Evolutionary conservation across 345 rosid species (phyloP).

Genomic region (Leavenworthia alabamica): DNA sequence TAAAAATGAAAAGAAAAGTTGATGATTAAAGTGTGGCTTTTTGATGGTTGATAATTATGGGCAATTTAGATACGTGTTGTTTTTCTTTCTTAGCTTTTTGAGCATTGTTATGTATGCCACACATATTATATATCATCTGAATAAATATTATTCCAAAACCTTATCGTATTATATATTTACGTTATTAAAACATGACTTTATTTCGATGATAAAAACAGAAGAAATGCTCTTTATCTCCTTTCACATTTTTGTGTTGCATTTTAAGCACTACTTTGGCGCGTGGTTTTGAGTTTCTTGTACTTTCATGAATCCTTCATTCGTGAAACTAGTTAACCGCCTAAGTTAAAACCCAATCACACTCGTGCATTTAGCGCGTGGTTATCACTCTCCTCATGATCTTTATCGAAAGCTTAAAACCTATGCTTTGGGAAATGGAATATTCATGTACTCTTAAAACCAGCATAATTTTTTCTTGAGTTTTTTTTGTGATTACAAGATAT

Average conservation of each 20-base stretch:
- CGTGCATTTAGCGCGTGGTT: slow-evolving; percentile 2
- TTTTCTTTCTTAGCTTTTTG: slow-evolving; percentile 9
- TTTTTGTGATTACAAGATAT: slow-evolving; percentile 3
- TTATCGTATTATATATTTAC: slow-evolving; percentile 16
- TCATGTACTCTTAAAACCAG: background rate
- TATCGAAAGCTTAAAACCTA: slow-evolving; percentile 1
- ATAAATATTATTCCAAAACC: slow-evolving; percentile 25
- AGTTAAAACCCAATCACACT: slow-evolving; percentile 1
- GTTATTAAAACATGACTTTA: background rate
- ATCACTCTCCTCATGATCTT: background rate
- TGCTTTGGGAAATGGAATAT: slow-evolving; percentile 20
- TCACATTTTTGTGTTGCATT: background rate
- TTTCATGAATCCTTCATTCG: slow-evolving; percentile 16
- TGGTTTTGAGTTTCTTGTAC: background rate
- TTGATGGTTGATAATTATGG: slow-evolving; percentile 16
- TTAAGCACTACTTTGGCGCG: slow-evolving; percentile 5
- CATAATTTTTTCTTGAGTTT: too few relatives aligned
- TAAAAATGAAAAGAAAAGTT: slow-evolving; percentile 5
- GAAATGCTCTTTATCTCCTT: background rate
- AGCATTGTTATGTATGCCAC: slow-evolving; percentile 21
- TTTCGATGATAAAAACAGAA: background rate
- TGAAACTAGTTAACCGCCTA: slow-evolving; percentile 25
- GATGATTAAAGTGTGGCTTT: slow-evolving; percentile 26
- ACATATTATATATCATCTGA: slow-evolving; percentile 22
- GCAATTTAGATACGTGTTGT: slow-evolving; percentile 29